Evolutionary conservation across 306 rosid species (phyloP).

Genomic region (Vigna mungo): DNA sequence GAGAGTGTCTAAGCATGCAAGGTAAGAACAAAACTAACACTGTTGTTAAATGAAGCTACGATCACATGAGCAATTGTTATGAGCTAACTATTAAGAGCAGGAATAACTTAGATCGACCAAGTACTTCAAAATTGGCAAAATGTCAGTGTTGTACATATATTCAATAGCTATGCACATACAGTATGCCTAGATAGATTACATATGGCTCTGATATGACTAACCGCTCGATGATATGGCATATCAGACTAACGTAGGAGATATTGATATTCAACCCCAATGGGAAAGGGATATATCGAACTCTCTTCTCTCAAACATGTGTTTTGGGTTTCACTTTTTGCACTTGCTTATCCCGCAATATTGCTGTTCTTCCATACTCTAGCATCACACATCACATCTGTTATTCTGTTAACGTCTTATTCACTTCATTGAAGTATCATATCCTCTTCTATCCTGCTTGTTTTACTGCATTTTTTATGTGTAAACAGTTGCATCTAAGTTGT

Average conservation of each 20-base stretch:
- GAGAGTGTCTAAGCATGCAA: not conserved
- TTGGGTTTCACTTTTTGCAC: not conserved
- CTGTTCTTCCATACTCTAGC: not conserved
- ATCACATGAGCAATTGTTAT: not conserved
- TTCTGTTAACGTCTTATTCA: not conserved
- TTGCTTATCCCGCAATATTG: not conserved
- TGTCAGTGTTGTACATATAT: not conserved
- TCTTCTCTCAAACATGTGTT: not conserved
- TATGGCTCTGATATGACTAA: too few species aligned
- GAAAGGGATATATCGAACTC: not conserved
- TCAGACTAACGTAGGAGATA: not conserved
- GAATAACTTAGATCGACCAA: not conserved
- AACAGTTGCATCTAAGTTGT: not conserved
- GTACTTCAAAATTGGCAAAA: not conserved
- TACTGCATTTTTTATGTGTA: not conserved
- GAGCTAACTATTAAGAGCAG: not conserved
- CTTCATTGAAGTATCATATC: not conserved
- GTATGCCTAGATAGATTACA: too few species aligned
- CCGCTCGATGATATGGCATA: not conserved
- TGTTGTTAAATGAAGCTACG: not conserved
- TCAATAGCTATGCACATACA: too few species aligned
- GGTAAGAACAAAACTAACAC: too few species aligned
- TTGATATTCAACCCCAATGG: not conserved
- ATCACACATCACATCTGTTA: slow-evolving; percentile 8
- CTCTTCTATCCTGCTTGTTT: not conserved